phyloP scores from a whole-genome alignment of 2,329 filamentous ascomycete genomes.

The Diaporthe citri region DNA sequence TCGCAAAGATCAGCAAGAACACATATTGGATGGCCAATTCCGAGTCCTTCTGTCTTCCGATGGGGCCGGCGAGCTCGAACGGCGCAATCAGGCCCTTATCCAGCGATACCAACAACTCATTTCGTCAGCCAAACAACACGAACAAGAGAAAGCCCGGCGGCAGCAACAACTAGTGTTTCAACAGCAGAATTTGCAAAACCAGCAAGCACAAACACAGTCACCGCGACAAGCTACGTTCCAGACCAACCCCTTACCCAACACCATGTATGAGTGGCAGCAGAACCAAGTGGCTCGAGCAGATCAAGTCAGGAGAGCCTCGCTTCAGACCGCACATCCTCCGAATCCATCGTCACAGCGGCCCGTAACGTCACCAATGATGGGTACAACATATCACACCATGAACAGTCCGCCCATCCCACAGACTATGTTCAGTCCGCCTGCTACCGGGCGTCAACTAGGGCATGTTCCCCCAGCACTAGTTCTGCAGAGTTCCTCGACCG shows the following conservation, averaged over 20 bases:
- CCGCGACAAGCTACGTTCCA: conserved; percentile 8
- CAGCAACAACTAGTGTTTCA: conserved; percentile 9
- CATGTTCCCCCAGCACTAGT: not conserved
- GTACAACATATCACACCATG: not conserved
- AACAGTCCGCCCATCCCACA: not conserved
- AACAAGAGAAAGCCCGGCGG: not conserved
- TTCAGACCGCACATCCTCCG: not conserved
- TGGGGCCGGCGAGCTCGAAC: conserved; percentile 36
- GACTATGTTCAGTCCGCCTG: not conserved
- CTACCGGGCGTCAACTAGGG: not conserved
- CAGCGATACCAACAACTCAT: conserved; percentile 26
- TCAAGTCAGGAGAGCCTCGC: conserved; percentile 6
- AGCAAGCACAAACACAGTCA: conserved; percentile 36
- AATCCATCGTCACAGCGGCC: conserved; percentile 10
- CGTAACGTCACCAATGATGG: conserved; percentile 1
- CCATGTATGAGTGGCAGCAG: conserved; percentile 29
- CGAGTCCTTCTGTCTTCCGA: conserved; percentile 2
- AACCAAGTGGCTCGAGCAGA: not conserved
- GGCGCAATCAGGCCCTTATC: conserved; percentile 42
- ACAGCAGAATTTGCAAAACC: conserved; percentile 34
- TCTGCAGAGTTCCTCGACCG: conserved; percentile 8
- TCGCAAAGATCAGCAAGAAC: conserved; percentile 42
- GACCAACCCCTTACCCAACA: not conserved
- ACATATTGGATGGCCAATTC: conserved; percentile 32
- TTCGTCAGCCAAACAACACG: conserved; percentile 4